A percentile compares a stretch with the other conserved stretches of the same genome.
Evolutionary conservation across 192 early-diverging fungal species (phyloP).

Genomic region (Linnemannia exigua): DNA sequence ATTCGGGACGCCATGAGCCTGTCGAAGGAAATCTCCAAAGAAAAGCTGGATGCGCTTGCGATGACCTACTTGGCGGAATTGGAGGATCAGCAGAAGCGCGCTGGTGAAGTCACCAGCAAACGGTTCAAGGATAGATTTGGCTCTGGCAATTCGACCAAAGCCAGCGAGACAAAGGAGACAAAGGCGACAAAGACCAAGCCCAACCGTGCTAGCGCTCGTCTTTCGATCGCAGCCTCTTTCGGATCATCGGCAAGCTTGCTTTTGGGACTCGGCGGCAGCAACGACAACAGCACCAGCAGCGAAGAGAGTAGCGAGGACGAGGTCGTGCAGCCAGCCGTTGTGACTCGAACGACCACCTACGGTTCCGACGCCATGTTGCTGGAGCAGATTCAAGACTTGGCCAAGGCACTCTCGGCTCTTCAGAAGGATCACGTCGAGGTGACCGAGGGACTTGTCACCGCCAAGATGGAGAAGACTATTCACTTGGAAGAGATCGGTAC

Average conservation of each 20-base stretch:
- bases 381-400: constrained; percentile 73
- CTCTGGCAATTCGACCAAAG: constrained; percentile 10
- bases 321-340: constrained; percentile 14
- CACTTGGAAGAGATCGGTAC: constrained; percentile 64
- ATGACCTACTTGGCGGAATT: constrained; percentile 66
- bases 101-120: constrained; percentile 62
- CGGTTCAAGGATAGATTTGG: constrained; percentile 65
- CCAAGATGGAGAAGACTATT: constrained; percentile 67
- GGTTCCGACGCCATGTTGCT: constrained; percentile 66
- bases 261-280: constrained; percentile 11
- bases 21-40: constrained; percentile 72
- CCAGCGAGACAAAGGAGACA: background rate
- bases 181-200: constrained; percentile 22
- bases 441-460: constrained; percentile 71
- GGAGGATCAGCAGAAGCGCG: constrained; percentile 66
- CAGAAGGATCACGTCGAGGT: constrained; percentile 79
- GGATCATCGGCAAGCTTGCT: constrained; percentile 37
- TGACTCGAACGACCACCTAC: constrained; percentile 36
- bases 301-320: constrained; percentile 13
- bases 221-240: constrained; percentile 51
- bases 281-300: background rate
- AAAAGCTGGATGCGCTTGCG: constrained; percentile 79
- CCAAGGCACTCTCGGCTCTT: constrained; percentile 70
- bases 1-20: constrained; percentile 86
- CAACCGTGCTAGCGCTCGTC: constrained; percentile 29